phyloP scores from a whole-genome alignment of 345 rosid genomes.

The Sonneratia caseolaris region DNA sequence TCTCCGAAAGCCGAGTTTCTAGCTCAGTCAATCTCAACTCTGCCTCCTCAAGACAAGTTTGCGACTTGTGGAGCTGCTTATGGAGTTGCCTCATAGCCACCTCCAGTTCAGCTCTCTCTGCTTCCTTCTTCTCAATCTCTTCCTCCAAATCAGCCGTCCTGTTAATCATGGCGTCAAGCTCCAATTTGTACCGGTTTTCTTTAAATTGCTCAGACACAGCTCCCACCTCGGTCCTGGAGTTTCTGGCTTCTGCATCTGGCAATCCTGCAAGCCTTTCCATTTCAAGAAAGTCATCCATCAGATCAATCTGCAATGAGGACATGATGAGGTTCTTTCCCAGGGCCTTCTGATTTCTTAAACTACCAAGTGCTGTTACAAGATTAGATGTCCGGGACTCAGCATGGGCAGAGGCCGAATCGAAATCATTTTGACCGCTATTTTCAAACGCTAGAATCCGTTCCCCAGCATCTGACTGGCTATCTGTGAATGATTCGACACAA shows the following conservation, averaged over 20 bases:
- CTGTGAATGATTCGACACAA: slow-evolving; percentile 47
- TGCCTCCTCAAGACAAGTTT: slow-evolving; percentile 3
- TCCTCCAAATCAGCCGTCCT: slow-evolving; percentile 54
- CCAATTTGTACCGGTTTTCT: slow-evolving; percentile 19
- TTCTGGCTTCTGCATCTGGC: slow-evolving; percentile 33
- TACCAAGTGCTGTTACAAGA: slow-evolving; percentile 13
- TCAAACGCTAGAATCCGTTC: slow-evolving; percentile 42
- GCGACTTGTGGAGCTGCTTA: slow-evolving; percentile 1
- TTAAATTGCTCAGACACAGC: slow-evolving; percentile 19
- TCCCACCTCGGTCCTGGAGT: slow-evolving; percentile 22
- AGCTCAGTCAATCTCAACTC: neutral
- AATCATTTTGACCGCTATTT: slow-evolving; percentile 23
- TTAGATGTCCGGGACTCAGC: slow-evolving; percentile 29
- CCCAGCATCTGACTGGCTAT: slow-evolving; percentile 63
- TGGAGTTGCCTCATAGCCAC: slow-evolving; percentile 34
- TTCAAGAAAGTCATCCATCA: slow-evolving; percentile 97
- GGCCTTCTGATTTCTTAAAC: neutral
- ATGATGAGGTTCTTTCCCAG: no score
- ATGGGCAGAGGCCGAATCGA: slow-evolving; percentile 20
- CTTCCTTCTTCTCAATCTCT: slow-evolving; percentile 43
- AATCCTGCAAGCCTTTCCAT: slow-evolving; percentile 76
- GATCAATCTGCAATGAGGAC: slow-evolving; percentile 28
- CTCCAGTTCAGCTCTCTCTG: slow-evolving; percentile 43
- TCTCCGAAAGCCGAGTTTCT: slow-evolving; percentile 3
- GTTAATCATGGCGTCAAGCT: slow-evolving; percentile 36